A percentile compares a stretch with the other conserved stretches of the same genome.
Evolutionary conservation across 2,329 filamentous ascomycete species (phyloP).

Genomic region (Tolypocladium pustulatum): DNA sequence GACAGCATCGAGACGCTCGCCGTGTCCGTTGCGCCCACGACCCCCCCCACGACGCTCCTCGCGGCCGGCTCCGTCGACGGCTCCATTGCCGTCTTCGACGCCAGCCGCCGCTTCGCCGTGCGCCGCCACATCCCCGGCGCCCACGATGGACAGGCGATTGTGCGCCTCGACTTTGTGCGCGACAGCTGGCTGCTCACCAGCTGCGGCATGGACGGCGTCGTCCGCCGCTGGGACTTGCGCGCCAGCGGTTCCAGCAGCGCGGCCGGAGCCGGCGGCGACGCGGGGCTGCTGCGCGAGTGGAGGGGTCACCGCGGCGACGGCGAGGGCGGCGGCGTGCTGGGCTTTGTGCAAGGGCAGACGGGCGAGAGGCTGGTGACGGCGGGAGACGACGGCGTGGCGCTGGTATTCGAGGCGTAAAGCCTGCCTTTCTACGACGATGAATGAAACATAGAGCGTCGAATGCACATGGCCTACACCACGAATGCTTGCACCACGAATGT

Average conservation of each 20-base stretch:
- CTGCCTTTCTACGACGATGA: background rate
- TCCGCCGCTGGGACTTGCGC: slow-evolving; percentile 77
- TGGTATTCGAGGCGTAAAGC: slow-evolving; percentile 53
- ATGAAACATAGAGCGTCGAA: background rate
- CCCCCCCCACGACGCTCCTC: slow-evolving; percentile 42
- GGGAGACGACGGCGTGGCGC: slow-evolving; percentile 68
- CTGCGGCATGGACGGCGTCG: slow-evolving; percentile 84
- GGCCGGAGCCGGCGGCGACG: slow-evolving; percentile 28
- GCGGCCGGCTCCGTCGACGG: slow-evolving; percentile 62
- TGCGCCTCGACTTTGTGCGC: slow-evolving; percentile 81
- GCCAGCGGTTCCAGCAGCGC: slow-evolving; percentile 23
- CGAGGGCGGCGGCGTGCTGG: slow-evolving; percentile 79
- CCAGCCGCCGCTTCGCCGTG: slow-evolving; percentile 76
- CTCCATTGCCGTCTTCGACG: slow-evolving; percentile 78
- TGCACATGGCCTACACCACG: background rate
- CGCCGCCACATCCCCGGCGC: slow-evolving; percentile 71
- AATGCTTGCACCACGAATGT: background rate
- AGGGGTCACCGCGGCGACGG: slow-evolving; percentile 77
- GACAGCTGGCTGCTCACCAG: slow-evolving; percentile 65
- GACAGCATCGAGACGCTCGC: slow-evolving; percentile 68
- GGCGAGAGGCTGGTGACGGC: slow-evolving; percentile 75
- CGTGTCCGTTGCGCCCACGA: slow-evolving; percentile 34
- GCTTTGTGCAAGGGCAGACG: slow-evolving; percentile 73
- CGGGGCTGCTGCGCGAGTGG: slow-evolving; percentile 77
- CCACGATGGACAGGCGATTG: slow-evolving; percentile 81